These are phyloP conservation scores for Aspergillus saccharolyticus DNA, from an alignment of 495 filamentous ascomycete species.

Conservation along the genomic window DNA sequence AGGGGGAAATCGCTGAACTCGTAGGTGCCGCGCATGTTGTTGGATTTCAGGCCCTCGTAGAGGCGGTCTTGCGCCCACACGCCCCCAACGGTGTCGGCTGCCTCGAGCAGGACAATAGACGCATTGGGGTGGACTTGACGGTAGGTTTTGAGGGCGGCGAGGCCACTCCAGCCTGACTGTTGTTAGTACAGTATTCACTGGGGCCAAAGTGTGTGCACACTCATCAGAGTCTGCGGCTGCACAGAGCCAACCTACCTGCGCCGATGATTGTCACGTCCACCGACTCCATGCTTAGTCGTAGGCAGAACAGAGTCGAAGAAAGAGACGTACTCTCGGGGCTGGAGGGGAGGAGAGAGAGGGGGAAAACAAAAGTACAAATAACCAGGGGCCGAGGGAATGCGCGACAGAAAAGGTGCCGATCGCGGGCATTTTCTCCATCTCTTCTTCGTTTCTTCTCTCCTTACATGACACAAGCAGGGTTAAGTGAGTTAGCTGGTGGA, in stretches of 20 bases:
- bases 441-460: background rate
- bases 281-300: constrained; percentile 22
- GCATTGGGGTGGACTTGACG: constrained; percentile 48
- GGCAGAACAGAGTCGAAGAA: too few relatives aligned
- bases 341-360: background rate
- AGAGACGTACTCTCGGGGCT: too few relatives aligned
- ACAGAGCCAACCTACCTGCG: constrained; percentile 31
- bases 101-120: constrained; percentile 50
- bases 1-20: constrained; percentile 73
- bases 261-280: constrained; percentile 30
- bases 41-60: constrained; percentile 64
- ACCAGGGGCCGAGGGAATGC: too few relatives aligned
- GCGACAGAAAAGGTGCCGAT: background rate
- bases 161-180: constrained; percentile 50
- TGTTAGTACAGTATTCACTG: background rate
- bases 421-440: background rate
- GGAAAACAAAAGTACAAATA: background rate
- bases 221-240: background rate
- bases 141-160: constrained; percentile 58
- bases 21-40: constrained; percentile 59
- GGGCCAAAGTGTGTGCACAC: background rate
- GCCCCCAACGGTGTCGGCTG: constrained; percentile 56
- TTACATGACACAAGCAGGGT: background rate
- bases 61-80: constrained; percentile 62
- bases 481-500: too few relatives aligned